Base-by-base conservation (phyloP, 2,329 filamentous ascomycete genomes). In the Sphaerostilbella broomeana region DNA sequence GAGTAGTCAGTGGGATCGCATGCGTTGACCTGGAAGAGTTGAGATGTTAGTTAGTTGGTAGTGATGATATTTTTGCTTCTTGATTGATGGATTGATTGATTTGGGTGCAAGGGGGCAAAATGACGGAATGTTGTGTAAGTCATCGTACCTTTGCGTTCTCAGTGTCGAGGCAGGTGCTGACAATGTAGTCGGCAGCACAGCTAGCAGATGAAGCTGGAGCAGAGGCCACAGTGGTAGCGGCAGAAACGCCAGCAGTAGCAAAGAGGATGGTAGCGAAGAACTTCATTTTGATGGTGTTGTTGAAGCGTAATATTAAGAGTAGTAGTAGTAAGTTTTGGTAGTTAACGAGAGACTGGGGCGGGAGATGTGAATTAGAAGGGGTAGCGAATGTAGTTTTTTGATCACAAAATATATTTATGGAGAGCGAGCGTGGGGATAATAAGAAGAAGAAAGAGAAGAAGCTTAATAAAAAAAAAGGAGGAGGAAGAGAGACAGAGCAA, bases 111-210 rank as follows among this genome's bases (percentile, higher is more conserved):
- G n/a, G 5, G 15, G 20, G 11, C 12, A 15, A 16, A 12, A 12
- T 15, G 21, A 6, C 17, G n/a, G n/a, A n/a, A n/a, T n/a, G n/a
- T n/a, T 11, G 3, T 7, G 17, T 33, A 21, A 16, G 3, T 15
- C 2, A 8, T 1, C 42, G 28, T 51, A 62, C 60, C 56, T 66
- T 67, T 43, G 50, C 50, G 26, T 49, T 59, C 50, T 72, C 62
- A 39, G 56, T 60, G 22, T 47, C 38, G 16, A 73, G 58, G 52
- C 69, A 73, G 40, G 59, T 49, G 40, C 61, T 59, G 51, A 73
- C 65, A 28, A 73, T 72, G 59, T 65, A 64, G 37, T 69, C 60
- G 48, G 69, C 69, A 7, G 53, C 57, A 50, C 69, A 73, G 26
- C 54, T 53, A 28, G 55, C 42, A 40, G 57, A 57, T 28, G 50